Percentiles rank a stretch among this genome's conserved stretches.
phyloP scores from a whole-genome alignment of 352 stramenopile species.

The Phytophthora citricola region DNA sequence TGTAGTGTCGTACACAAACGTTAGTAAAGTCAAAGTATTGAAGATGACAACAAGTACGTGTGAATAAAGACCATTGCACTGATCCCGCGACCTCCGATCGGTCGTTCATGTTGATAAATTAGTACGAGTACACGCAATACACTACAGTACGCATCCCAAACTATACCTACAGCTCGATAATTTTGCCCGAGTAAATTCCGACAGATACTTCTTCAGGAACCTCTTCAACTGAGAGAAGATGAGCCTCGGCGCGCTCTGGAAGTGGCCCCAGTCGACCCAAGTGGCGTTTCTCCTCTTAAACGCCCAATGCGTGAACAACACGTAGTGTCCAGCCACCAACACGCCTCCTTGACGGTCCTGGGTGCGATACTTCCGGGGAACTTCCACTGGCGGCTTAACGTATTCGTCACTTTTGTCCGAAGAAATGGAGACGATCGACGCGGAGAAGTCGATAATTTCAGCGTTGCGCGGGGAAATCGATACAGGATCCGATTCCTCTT shows the following conservation, averaged over 20 bases:
- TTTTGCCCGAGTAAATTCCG: conserved; percentile 26
- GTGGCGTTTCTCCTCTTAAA: conserved; percentile 39
- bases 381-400: conserved; percentile 40
- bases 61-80: neutral
- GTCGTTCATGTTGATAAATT: conserved; percentile 30
- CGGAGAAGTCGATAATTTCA: conserved; percentile 28
- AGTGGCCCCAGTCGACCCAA: conserved; percentile 24
- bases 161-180: conserved; percentile 37
- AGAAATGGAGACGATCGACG: conserved; percentile 25
- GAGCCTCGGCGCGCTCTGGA: conserved; percentile 22
- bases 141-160: neutral
- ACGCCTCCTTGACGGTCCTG: conserved; percentile 41
- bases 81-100: conserved; percentile 9
- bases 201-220: neutral
- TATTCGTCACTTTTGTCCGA: conserved; percentile 13
- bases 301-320: conserved; percentile 43
- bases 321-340: conserved; percentile 36
- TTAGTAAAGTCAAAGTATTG: neutral
- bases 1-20: no score
- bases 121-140: conserved; percentile 5
- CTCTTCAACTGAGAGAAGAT: neutral
- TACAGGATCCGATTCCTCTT: conserved; percentile 12
- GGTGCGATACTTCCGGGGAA: conserved; percentile 34
- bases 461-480: conserved; percentile 20
- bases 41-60: no score